These are phyloP conservation scores for Apiospora arundinis DNA, from an alignment of 2,329 filamentous ascomycete genomes.

Conservation along the genomic window DNA sequence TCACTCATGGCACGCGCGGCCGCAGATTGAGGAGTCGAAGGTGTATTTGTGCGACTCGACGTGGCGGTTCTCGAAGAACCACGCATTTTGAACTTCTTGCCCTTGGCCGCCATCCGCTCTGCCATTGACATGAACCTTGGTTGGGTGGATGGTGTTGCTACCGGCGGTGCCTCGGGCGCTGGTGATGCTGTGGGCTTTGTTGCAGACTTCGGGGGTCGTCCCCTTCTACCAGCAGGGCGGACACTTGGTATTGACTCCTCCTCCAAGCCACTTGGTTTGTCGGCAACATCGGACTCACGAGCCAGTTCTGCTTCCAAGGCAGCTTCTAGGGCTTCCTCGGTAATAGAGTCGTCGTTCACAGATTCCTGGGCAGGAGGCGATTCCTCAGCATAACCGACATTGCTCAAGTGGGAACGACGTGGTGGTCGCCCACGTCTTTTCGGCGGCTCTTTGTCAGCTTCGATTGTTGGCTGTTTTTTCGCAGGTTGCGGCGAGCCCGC, in stretches of 20 bases:
- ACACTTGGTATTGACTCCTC: slow-evolving; percentile 14
- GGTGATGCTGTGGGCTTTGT: slow-evolving; percentile 23
- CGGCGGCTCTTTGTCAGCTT: slow-evolving; percentile 20
- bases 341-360: slow-evolving; percentile 28
- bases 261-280: slow-evolving; percentile 22
- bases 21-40: not conserved
- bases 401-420: slow-evolving; percentile 38
- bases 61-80: not conserved
- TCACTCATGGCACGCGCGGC: not conserved
- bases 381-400: slow-evolving; percentile 31
- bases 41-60: not conserved
- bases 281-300: slow-evolving; percentile 35
- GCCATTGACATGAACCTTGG: slow-evolving; percentile 58
- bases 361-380: slow-evolving; percentile 34
- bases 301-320: slow-evolving; percentile 45
- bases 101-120: slow-evolving; percentile 61
- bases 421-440: slow-evolving; percentile 40
- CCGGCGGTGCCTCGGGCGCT: slow-evolving; percentile 25
- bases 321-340: slow-evolving; percentile 31
- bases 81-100: slow-evolving; percentile 60
- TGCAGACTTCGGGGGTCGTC: slow-evolving; percentile 38
- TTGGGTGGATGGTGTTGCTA: slow-evolving; percentile 25
- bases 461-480: not conserved
- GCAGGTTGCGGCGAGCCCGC: not conserved
- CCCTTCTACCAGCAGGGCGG: slow-evolving; percentile 30